Base-by-base conservation (phyloP, 305 asterid species). In the Euphrasia arctica region DNA sequence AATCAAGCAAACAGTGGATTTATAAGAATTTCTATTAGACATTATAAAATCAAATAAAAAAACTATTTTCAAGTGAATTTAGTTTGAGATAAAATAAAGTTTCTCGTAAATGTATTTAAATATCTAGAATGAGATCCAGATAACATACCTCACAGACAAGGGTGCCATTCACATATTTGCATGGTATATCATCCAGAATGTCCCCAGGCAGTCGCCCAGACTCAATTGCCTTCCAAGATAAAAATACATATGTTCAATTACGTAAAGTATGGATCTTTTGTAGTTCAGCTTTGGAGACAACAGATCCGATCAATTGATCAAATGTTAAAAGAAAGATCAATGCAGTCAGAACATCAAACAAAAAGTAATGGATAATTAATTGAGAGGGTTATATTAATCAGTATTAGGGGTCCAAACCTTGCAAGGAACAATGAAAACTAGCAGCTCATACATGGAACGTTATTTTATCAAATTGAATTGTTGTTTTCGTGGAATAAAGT, bases 151-250 rank as follows among this genome's bases (percentile, higher is more conserved):
- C 99, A 57, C 99, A 94, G 61, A 82, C 75, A 69, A 85, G 81
- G 66, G 83, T 74, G 66, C 99, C 99, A 70, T 94, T 82, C 61
- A 77, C 70, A 59, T 78, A 94, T 76, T 82, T 90, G 90, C 97
- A 86, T 0, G 96, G 96, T 73, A 94, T 79, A 64, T 90, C 99
- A 71, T 90, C 95, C 82, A 88, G 79, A 77, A 94, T 83, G 81
- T 88, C 97, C 66, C 89, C 95, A 12, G 99, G 99, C 66, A 94
- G 75, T 60, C 73, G 82, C 50, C 99, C 97, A 56, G 90, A 83
- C 82, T 94, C 97, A 76, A 94, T 81, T 67, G 99, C 99, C 99
- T 93, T 68, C 79, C 60, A 75, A 36, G 50, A 54, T 63, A 54
- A 64, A 64, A 8, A 67, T 48, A 31, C 51, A 65, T 15, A 28